Evolutionary conservation across 2,329 filamentous ascomycete genomes (phyloP).

Genomic region (Calonectria pteridis): DNA sequence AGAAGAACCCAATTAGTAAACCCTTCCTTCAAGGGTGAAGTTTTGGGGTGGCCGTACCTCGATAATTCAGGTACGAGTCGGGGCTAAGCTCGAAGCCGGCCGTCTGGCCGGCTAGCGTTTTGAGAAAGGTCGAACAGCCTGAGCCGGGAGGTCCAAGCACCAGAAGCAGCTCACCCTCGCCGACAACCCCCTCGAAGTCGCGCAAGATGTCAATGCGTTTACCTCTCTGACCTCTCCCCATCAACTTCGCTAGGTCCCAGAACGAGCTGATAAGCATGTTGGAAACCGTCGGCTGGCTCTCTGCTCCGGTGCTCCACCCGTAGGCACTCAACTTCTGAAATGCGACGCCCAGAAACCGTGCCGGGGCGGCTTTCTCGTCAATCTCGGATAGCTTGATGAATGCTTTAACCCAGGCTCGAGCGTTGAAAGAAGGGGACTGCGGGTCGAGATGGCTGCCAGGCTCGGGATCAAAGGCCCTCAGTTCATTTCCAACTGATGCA

Average conservation of each 20-base stretch:
- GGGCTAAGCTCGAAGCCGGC: constrained; percentile 72
- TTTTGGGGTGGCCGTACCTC: constrained; percentile 19
- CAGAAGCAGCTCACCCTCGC: constrained; percentile 77
- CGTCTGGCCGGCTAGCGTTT: constrained; percentile 68
- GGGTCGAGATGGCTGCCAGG: constrained; percentile 29
- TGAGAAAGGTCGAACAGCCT: constrained; percentile 78
- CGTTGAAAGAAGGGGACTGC: constrained; percentile 26
- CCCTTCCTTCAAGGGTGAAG: not conserved
- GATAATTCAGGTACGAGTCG: constrained; percentile 38
- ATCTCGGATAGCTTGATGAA: constrained; percentile 30
- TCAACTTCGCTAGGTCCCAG: not conserved
- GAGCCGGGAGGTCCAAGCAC: constrained; percentile 73
- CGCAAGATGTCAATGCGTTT: constrained; percentile 62
- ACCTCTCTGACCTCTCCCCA: not conserved
- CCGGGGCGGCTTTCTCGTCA: constrained; percentile 23
- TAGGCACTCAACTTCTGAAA: constrained; percentile 33
- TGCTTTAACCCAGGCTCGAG: constrained; percentile 29
- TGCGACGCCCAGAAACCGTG: constrained; percentile 29
- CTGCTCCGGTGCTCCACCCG: constrained; percentile 28
- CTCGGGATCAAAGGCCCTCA: not conserved
- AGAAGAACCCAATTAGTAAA: not conserved
- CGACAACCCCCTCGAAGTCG: constrained; percentile 72
- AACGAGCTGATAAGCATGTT: constrained; percentile 14
- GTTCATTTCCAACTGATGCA: not conserved
- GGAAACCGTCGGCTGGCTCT: constrained; percentile 27